phyloP scores from a whole-genome alignment of 257 asterid species.

The Paraleonurus japonicus region DNA sequence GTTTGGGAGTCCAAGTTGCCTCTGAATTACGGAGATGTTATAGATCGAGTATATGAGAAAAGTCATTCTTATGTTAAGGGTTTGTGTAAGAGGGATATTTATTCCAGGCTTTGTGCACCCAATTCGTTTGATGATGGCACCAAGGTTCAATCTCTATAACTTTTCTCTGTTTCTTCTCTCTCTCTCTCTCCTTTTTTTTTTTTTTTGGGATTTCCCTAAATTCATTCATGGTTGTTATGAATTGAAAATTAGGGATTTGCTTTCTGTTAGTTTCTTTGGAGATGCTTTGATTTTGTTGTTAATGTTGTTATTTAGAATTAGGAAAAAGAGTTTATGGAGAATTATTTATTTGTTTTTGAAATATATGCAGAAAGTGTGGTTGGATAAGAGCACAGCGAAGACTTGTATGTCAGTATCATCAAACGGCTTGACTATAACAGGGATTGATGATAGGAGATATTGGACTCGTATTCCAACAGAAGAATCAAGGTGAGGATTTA shows the following conservation, averaged over 20 bases:
- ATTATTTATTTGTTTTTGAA: slow-evolving; percentile 14
- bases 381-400: slow-evolving; percentile 70
- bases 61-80: slow-evolving; percentile 22
- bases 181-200: neutral
- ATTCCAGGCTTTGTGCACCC: slow-evolving; percentile 52
- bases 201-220: neutral
- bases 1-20: slow-evolving; percentile 88
- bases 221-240: too few species aligned
- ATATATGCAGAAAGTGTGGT: slow-evolving; percentile 75
- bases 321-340: neutral
- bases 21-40: slow-evolving; percentile 52
- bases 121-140: slow-evolving; percentile 68
- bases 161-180: too few species aligned
- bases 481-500: slow-evolving; percentile 74
- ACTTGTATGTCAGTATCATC: slow-evolving; percentile 72
- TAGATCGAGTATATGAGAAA: slow-evolving; percentile 48
- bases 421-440: slow-evolving; percentile 71
- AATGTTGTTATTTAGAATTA: neutral
- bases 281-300: neutral
- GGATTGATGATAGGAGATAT: slow-evolving; percentile 88
- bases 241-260: neutral
- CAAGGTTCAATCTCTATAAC: slow-evolving; percentile 47
- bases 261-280: neutral
- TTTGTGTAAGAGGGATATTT: slow-evolving; percentile 56
- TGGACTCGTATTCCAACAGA: slow-evolving; percentile 85